A percentile compares a stretch with the other conserved stretches of the same genome.
phyloP scores from a whole-genome alignment of 345 rosid genomes.

The Salix exigua region DNA sequence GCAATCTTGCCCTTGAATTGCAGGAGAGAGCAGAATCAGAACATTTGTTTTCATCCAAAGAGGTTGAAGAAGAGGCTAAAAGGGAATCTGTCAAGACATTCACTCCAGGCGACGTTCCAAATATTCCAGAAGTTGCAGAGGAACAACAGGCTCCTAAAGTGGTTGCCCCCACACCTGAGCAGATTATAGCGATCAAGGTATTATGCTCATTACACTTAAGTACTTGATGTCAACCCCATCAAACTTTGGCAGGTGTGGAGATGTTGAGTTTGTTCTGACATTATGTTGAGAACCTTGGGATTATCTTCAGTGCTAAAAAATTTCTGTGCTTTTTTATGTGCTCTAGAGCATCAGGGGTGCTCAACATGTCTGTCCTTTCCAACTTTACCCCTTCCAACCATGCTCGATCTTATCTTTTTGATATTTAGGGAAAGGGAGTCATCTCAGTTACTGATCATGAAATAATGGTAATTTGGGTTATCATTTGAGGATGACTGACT shows the following conservation, averaged over 20 bases:
- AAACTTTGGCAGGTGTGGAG: not conserved
- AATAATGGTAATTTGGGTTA: not conserved
- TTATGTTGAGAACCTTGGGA: not conserved
- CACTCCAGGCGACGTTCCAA: constrained; percentile 56
- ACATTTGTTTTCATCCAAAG: constrained; percentile 76
- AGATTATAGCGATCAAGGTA: constrained; percentile 95
- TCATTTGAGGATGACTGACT: not conserved
- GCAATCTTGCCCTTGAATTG: constrained; percentile 18
- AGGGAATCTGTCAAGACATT: constrained; percentile 54
- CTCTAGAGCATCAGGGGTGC: not conserved
- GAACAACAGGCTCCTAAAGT: constrained; percentile 61
- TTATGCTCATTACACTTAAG: constrained; percentile 1
- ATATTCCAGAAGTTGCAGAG: constrained; percentile 48
- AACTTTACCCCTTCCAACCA: not conserved
- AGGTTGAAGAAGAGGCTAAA: constrained; percentile 80
- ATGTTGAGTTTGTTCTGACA: not conserved
- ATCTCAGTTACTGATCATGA: not conserved
- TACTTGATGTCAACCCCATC: not conserved
- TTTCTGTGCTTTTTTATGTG: not conserved
- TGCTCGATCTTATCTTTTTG: not conserved
- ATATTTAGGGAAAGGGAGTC: not conserved
- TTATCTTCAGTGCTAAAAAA: not conserved
- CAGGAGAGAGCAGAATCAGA: constrained; percentile 94
- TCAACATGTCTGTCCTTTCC: not conserved
- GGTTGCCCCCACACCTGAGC: constrained; percentile 91